Evolutionary conservation across 345 rosid genomes (phyloP), one percentile per base, ranked within the genome.

Genomic region (Camelina laxa): DNA sequence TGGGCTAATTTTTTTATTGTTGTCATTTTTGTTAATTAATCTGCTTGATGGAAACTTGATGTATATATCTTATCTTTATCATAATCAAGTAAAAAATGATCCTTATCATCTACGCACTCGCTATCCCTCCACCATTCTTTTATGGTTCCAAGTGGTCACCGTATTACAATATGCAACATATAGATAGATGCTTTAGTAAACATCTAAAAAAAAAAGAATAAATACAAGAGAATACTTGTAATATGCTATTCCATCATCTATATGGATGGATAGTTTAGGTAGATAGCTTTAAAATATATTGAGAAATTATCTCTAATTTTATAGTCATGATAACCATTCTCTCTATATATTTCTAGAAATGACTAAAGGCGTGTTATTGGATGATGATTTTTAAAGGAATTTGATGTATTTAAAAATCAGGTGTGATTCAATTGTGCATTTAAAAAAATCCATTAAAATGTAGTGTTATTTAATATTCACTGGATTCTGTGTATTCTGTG

Each of bases 51-150:
- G 60, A 63, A 44, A 30, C 10, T 41, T 62, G 62, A 65, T 63
- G 24, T 19, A 31, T 17, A 61, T 21, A 48, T 69, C 64, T 69
- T 53, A 61, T 75, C 74, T 11, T 11, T 54, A 20, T 50, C 7
- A 60, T 27, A 27, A 27, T 53, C 48, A 50, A 19, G 42, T 39
- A 50, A 20, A 44, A 44, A 50, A 15, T 15, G 74, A 67, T 67
- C 73, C 60, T 68, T 60, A 75, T 75, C 74, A 50, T 75, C 69
- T 10, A 48, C 22, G 35, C 45, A 51, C 73, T 75, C 27, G 44
- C 61, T 62, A 45, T 54, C 44, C 44, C 80, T 69, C 75, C 75
- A 76, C 80, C 71, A 70, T 76, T 63, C 71, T 62, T 76, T 70
- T 70, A 57, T 44, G 24, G 54, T 70, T 55, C 45, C 60, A 30